Evolutionary conservation across 225 moss, liverwort and hornwort genomes (phyloP).

Genomic region (Bryum argenteum): DNA sequence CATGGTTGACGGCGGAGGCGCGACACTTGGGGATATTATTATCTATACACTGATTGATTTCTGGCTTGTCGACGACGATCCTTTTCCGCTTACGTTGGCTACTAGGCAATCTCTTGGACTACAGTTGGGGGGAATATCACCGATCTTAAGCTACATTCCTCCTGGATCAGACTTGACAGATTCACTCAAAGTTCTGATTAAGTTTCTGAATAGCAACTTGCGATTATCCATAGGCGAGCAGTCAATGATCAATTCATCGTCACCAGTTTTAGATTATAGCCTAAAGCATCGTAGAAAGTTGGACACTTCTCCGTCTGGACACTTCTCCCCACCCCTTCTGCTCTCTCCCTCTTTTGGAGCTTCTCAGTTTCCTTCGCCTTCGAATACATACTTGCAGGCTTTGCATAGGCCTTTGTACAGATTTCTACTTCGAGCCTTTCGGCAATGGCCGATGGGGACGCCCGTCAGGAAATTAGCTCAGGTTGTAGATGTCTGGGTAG

Average conservation of each 20-base stretch:
- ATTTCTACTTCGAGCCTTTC: constrained; percentile 65
- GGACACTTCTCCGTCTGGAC: constrained; percentile 45
- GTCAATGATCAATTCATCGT: constrained; percentile 27
- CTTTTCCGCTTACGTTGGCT: constrained; percentile 60
- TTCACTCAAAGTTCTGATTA: constrained; percentile 67
- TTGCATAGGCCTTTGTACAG: constrained; percentile 69
- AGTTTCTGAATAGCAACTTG: constrained; percentile 60
- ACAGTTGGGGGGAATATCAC: constrained; percentile 39
- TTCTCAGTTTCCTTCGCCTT: constrained; percentile 44
- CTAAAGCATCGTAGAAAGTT: constrained; percentile 48
- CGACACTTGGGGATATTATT: constrained; percentile 65
- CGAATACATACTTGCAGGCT: constrained; percentile 52
- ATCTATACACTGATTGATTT: constrained; percentile 58
- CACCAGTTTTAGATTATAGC: constrained; percentile 50
- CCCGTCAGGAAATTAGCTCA: constrained; percentile 58
- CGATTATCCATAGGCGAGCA: constrained; percentile 53
- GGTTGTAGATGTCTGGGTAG: constrained; percentile 69
- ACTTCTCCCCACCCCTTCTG: constrained; percentile 48
- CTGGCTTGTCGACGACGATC: constrained; percentile 74
- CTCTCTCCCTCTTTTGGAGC: constrained; percentile 45
- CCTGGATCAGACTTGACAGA: constrained; percentile 67
- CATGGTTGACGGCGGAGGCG: constrained; percentile 48
- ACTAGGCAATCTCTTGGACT: constrained; percentile 51
- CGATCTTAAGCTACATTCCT: constrained; percentile 60
- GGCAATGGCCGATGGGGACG: constrained; percentile 68